phyloP scores from a whole-genome alignment of 2,329 filamentous ascomycete genomes.

The Verticillium albo-atrum region DNA sequence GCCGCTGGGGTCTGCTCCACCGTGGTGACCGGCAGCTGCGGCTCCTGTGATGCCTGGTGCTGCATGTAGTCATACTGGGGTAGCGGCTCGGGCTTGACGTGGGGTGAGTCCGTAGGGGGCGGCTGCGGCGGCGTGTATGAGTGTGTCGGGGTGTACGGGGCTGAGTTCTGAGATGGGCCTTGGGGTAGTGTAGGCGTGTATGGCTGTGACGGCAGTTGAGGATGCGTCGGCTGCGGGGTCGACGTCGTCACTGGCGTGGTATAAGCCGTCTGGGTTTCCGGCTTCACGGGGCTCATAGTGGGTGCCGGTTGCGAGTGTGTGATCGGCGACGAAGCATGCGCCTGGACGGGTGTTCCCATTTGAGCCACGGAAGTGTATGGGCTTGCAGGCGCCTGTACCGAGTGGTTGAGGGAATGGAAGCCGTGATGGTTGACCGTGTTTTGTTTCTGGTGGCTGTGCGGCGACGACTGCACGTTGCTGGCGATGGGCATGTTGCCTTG shows the following conservation, averaged over 20 bases:
- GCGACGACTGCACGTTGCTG: conserved; percentile 43
- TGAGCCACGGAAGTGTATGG: conserved; percentile 1
- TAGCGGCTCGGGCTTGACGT: conserved; percentile 8
- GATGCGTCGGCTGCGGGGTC: conserved; percentile 16
- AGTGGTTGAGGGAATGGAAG: conserved; percentile 1
- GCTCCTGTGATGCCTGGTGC: conserved; percentile 11
- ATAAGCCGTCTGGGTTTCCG: neutral
- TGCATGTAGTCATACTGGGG: conserved; percentile 8
- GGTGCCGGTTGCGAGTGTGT: conserved; percentile 1
- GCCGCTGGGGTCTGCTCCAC: conserved; percentile 2
- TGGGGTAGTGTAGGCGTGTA: conserved; percentile 12
- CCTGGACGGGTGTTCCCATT: neutral
- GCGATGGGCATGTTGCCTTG: conserved; percentile 56
- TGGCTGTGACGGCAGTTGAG: conserved; percentile 11
- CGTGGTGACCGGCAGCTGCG: conserved; percentile 10
- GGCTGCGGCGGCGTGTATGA: conserved; percentile 10
- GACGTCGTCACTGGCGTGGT: conserved; percentile 15
- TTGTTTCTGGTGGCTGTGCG: conserved; percentile 11
- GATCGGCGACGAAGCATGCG: neutral
- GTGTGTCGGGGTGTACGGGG: conserved; percentile 15
- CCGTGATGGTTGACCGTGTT: neutral
- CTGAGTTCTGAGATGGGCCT: neutral
- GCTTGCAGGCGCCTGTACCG: conserved; percentile 4
- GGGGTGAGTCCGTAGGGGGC: conserved; percentile 16
- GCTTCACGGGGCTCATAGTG: neutral